A percentile compares a stretch with the other conserved stretches of the same genome.
Conservation (phyloP, 352 stramenopile genomes). For the Phytopythium cucurbitacearum region DNA sequence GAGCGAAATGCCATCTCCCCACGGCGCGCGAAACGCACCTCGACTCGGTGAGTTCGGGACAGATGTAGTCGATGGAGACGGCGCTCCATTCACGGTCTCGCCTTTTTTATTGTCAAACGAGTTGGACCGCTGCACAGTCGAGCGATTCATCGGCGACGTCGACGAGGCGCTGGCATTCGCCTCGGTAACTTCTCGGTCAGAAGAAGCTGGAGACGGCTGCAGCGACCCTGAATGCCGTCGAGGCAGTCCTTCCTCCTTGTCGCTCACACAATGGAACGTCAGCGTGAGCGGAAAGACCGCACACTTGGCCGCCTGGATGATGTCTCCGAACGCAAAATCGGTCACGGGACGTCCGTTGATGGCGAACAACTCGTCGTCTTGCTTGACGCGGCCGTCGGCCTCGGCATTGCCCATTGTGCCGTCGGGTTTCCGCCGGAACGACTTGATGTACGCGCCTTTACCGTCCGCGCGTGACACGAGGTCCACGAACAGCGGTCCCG, state of each 20-base stretch:
- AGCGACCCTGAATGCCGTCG: conserved; percentile 7
- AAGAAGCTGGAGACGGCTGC: neutral
- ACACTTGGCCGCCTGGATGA: conserved; percentile 61
- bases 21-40: conserved; percentile 14
- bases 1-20: conserved; percentile 38
- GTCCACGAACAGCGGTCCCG: conserved; percentile 61
- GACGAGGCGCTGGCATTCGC: too few relatives aligned
- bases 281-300: conserved; percentile 66
- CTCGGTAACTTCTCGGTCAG: too few relatives aligned
- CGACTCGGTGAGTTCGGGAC: neutral
- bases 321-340: conserved; percentile 49
- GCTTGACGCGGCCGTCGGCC: conserved; percentile 42
- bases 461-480: conserved; percentile 71
- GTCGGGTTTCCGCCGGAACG: conserved; percentile 61
- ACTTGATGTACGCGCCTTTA: conserved; percentile 65
- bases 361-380: conserved; percentile 61
- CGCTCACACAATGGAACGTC: conserved; percentile 55
- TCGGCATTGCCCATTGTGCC: conserved; percentile 50
- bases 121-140: conserved; percentile 31
- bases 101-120: conserved; percentile 55
- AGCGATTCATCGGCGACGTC: too few relatives aligned
- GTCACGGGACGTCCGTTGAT: conserved; percentile 65
- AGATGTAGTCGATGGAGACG: conserved; percentile 14
- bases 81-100: conserved; percentile 7
- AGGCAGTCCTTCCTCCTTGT: conserved; percentile 19